Evolutionary conservation across 495 filamentous ascomycete species (phyloP).

Genomic region (Podospora fimiseda): DNA sequence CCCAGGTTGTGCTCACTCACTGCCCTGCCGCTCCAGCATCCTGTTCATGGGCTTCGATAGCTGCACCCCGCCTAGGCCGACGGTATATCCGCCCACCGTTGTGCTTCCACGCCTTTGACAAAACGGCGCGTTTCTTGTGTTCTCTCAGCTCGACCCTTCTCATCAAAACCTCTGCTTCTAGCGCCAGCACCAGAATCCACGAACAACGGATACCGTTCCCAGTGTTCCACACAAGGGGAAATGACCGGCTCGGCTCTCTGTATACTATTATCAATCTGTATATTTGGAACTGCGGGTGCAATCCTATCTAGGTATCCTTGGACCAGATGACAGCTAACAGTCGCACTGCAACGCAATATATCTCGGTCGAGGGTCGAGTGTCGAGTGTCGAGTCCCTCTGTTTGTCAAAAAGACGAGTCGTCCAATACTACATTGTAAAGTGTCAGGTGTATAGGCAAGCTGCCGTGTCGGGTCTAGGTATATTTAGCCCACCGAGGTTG

Average conservation of each 20-base stretch:
- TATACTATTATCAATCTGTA: background rate
- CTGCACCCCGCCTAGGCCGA: constrained; percentile 12
- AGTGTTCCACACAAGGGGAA: too few species aligned
- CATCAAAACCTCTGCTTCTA: background rate
- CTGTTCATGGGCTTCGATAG: constrained; percentile 5
- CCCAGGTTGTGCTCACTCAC: background rate
- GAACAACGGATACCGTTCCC: too few species aligned
- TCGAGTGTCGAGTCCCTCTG: constrained; percentile 10
- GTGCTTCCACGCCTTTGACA: background rate
- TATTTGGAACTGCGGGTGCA: background rate
- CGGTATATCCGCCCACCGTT: constrained; percentile 1
- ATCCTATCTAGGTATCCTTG: background rate
- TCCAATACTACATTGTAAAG: constrained; percentile 13
- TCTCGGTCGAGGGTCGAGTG: too few species aligned
- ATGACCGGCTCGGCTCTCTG: too few species aligned
- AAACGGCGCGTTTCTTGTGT: background rate
- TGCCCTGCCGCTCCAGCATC: background rate
- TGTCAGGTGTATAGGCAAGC: constrained; percentile 14
- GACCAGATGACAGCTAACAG: constrained; percentile 7
- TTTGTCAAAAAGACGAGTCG: constrained; percentile 5
- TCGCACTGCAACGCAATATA: constrained; percentile 14
- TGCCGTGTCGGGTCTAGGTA: constrained; percentile 13
- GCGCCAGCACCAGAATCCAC: background rate
- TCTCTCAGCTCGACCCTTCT: background rate
- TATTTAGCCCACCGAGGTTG: constrained; percentile 14